Evolutionary conservation across 1,284 basidiomycete species (phyloP), one percentile per base, ranked within the genome.

Genomic region (Cutaneotrichosporon mucoides): DNA sequence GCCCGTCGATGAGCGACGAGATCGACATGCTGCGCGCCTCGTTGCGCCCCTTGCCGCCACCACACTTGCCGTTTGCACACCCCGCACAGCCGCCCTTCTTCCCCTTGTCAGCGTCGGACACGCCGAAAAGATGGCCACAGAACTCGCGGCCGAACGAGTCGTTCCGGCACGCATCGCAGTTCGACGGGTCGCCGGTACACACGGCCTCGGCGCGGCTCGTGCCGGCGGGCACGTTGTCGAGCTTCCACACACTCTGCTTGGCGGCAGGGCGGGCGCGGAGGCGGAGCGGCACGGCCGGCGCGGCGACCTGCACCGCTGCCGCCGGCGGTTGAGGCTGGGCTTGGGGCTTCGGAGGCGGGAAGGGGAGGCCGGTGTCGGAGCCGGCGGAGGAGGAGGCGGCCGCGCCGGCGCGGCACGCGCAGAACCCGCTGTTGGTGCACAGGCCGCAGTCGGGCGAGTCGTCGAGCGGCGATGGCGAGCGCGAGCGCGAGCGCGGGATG

Each of bases 111-210:
- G 6, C 11, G 16, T 43, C 35, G 33, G 13, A 66, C 60, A 55
- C 66, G 66, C 56, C 70, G 79, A 79, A 78, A 84, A 90, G 48
- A 79, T 88, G 88, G 45, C 83, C 82, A 72, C 91, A 94, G 74
- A 94, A 94, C 24, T 90, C 90, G 70, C 87, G 88, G 24, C 90
- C 77, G 52, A 79, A 79, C 9, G 68, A 63, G 60, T 79, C 77
- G 54, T 79, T 69, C 51, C 66, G 61, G 62, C 77, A 79, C 5
- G 75, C 77, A 56, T 75, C 75, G 59, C 77, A 79, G 60, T 79
- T 79, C 11, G 60, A 66, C 6, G 77, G 77, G 67, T 79, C 77
- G 40, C 77, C 77, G 16, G 70, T 75, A 55, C 77, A 79, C 34
- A 74, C 72, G 8, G 76, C 71, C 53, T 76, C 74, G 13, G 51